Base-by-base conservation (phyloP, 1,139 yeast genomes). In the Saccharomyces hybrid region DNA sequence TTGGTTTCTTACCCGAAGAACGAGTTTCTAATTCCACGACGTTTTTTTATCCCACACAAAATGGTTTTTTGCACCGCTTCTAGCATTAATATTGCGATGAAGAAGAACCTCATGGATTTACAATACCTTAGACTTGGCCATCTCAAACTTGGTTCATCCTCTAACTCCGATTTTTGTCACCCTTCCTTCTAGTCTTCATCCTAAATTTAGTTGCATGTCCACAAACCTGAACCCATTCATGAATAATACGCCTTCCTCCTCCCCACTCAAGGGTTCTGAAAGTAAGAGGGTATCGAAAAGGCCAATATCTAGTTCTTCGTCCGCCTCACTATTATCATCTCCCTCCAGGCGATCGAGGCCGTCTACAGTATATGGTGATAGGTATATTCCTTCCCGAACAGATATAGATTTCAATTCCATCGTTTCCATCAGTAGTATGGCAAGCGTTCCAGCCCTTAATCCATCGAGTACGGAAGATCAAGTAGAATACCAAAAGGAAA, bases 331-430 rank as follows among this genome's bases (percentile, higher is more conserved):
- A 3, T 53, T 62, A 23, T 57, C 68, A 2, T 68, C 73, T 0
- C 72, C 73, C 4, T 60, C 64, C 6, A 63, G 70, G 52, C 60
- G 67, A 48, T 60, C 67, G 14, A 57, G 68, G 32, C 59, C 66
- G 23, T 54, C 66, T 7, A 57, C 19, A 6, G 55, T 59, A 8
- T 87, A 85, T 69, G 83, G 88, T 57, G 98, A 91, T 69, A 73
- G 99, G 54, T 89, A 84, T 70, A 88, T 93, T 47, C 98, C 98
- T 6, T 83, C 81, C 57, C 73, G 98, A 56, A 83, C 86, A 2
- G 97, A 96, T 0, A 81, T 89, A 44, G 95, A 90, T 64, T 74
- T 91, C 14, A 95, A 89, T 64, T 91, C 97, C 0, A 97, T 97
- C 1, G 55, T 58, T 83, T 88, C 77, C 77, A 88, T 66, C 71